Evolutionary conservation across 805 yeast species (phyloP).

Genomic region (Kodamaea hsintzibuensis): DNA sequence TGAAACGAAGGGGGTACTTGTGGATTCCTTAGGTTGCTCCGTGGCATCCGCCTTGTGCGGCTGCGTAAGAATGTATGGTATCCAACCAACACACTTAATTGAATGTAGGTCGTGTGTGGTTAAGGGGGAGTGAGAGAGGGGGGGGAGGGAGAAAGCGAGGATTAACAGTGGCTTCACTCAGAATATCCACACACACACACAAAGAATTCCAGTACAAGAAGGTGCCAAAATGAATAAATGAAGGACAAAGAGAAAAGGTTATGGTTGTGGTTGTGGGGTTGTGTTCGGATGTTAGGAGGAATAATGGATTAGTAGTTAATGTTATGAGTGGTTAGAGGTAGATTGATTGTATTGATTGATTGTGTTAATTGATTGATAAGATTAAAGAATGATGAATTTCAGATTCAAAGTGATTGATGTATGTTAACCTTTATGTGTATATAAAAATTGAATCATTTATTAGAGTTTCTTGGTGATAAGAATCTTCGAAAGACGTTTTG

Average conservation of each 20-base stretch:
- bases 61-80: not conserved
- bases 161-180: not conserved
- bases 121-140: not conserved
- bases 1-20: not conserved
- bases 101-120: constrained; percentile 4
- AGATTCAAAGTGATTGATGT: too few species aligned
- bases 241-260: too few species aligned
- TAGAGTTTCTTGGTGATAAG: not conserved
- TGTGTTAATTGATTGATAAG: too few species aligned
- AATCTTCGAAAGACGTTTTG: not conserved
- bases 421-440: too few species aligned
- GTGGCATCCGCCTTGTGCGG: not conserved
- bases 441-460: not conserved
- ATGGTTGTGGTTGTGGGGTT: too few species aligned
- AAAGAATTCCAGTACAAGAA: not conserved
- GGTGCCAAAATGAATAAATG: not conserved
- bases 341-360: too few species aligned
- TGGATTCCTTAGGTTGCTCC: not conserved
- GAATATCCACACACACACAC: not conserved
- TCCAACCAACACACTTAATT: too few species aligned
- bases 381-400: too few species aligned
- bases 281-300: too few species aligned
- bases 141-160: not conserved
- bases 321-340: too few species aligned
- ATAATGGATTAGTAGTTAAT: too few species aligned